These are phyloP conservation scores for Fragilaria crotonensis DNA, from an alignment of 108 stramenopile genomes.

Conservation along the genomic window DNA sequence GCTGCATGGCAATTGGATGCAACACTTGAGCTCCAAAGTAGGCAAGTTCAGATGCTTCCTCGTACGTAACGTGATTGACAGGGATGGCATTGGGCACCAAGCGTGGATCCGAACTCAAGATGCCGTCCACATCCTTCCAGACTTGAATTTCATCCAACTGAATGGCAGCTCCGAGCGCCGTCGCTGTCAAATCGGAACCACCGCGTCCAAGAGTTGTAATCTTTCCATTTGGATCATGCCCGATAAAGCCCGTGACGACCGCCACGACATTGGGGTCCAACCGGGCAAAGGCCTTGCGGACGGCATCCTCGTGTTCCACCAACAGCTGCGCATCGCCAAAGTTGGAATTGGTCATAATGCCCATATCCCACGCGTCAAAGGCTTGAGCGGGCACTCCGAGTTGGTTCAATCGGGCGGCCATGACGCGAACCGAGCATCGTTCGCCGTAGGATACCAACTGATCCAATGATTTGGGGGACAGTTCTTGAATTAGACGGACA, in stretches of 20 bases:
- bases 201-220: slow-evolving; percentile 96
- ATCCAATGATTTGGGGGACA: slow-evolving; percentile 84
- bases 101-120: slow-evolving; percentile 91
- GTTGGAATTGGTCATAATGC: slow-evolving; percentile 78
- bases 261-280: slow-evolving; percentile 86
- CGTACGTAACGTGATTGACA: slow-evolving; percentile 79
- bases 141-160: slow-evolving; percentile 92
- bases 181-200: slow-evolving; percentile 93
- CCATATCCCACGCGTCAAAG: slow-evolving; percentile 94
- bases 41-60: slow-evolving; percentile 96
- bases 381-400: slow-evolving; percentile 90
- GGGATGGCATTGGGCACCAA: slow-evolving; percentile 81
- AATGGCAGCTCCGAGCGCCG: slow-evolving; percentile 83
- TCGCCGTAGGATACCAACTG: slow-evolving; percentile 92
- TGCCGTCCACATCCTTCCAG: slow-evolving; percentile 99
- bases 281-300: slow-evolving; percentile 55
- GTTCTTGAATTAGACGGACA: slow-evolving; percentile 84
- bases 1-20: slow-evolving; percentile 93
- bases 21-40: slow-evolving; percentile 98
- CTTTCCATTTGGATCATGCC: slow-evolving; percentile 70
- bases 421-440: slow-evolving; percentile 83
- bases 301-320: slow-evolving; percentile 40
- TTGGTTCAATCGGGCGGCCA: slow-evolving; percentile 91
- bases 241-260: slow-evolving; percentile 96
- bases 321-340: slow-evolving; percentile 90